Evolutionary conservation across 371 early-diverging fungal species (phyloP), one percentile per base, ranked within the genome.

Genomic region (Fennellomyces sp.): DNA sequence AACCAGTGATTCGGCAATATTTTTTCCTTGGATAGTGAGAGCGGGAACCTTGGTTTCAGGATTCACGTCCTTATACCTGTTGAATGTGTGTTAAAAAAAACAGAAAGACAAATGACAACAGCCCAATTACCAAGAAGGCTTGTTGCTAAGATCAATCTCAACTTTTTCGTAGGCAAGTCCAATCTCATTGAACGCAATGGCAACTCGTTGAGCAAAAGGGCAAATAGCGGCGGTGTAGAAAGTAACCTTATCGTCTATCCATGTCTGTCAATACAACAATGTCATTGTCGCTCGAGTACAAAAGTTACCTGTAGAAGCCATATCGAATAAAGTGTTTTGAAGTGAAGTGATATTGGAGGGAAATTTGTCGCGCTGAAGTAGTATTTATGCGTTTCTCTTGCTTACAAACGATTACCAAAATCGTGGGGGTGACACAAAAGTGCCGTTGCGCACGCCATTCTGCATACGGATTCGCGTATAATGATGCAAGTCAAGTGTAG

Each of bases 141-240:
- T 87, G 69, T 88, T 87, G 2, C 31, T 25, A 35, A 89, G 64
- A 56, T 89, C 89, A 52, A 89, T 86, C 30, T 78, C 67, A 23
- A 87, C 82, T 2, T 65, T 27, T 23, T 82, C 77, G 54, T 73
- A 72, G 4, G 75, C 69, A 21, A 72, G 76, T 3, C 78, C 80
- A 27, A 73, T 73, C 58, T 84, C 84, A 21, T 65, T 69, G 8
- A 89, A 52, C 2, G 88, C 81, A 23, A 89, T 79, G 29, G 70
- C 67, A 5, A 82, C 78, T 25, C 89, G 83, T 53, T 85, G 88
- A 17, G 88, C 86, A 33, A 65, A 89, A 23, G 89, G 89, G 42
- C 90, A 89, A 23, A 72, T 49, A 0, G n/a, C n/a, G 15, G 73
- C 56, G 33, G 72, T 78, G 68, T 88, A 89, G 17, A 89, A 69